A percentile compares a stretch with the other conserved stretches of the same genome.
Evolutionary conservation across 495 filamentous ascomycete species (phyloP).

Genomic region (Penicillium macrosclerotiorum): DNA sequence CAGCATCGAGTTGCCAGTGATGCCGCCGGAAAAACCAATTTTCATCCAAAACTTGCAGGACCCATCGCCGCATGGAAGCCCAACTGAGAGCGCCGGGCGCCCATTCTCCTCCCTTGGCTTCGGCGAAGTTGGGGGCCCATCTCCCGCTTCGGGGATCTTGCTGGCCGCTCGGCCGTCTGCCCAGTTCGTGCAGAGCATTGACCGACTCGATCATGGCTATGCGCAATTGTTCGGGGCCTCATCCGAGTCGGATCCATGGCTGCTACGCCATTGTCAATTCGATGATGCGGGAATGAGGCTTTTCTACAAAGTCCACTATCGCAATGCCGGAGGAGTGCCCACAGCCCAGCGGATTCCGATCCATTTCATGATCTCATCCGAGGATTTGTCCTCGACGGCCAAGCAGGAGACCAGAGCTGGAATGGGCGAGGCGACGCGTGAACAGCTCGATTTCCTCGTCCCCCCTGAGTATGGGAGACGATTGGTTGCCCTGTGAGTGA

Average conservation of each 20-base stretch:
- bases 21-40: background rate
- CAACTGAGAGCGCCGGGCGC: slow-evolving; percentile 5
- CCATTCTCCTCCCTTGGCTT: slow-evolving; percentile 16
- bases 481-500: slow-evolving; percentile 26
- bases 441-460: slow-evolving; percentile 25
- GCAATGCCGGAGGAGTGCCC: slow-evolving; percentile 38
- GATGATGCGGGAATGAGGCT: slow-evolving; percentile 34
- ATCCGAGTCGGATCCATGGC: slow-evolving; percentile 38
- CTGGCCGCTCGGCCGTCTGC: slow-evolving; percentile 17
- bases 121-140: slow-evolving; percentile 12
- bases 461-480: slow-evolving; percentile 29
- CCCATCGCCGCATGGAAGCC: too few species aligned
- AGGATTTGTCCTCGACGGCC: slow-evolving; percentile 18
- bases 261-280: slow-evolving; percentile 36
- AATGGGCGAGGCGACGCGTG: slow-evolving; percentile 18
- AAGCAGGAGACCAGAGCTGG: slow-evolving; percentile 26
- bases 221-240: slow-evolving; percentile 37
- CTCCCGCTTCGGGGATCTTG: slow-evolving; percentile 17
- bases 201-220: slow-evolving; percentile 30
- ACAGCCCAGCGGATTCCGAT: slow-evolving; percentile 32
- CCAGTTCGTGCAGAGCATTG: slow-evolving; percentile 34
- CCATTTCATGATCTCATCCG: slow-evolving; percentile 34
- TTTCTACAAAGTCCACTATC: slow-evolving; percentile 36
- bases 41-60: too few species aligned
- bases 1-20: slow-evolving; percentile 5